Conservation (phyloP, 148 eudicot genomes). For the Camellia japonica region DNA sequence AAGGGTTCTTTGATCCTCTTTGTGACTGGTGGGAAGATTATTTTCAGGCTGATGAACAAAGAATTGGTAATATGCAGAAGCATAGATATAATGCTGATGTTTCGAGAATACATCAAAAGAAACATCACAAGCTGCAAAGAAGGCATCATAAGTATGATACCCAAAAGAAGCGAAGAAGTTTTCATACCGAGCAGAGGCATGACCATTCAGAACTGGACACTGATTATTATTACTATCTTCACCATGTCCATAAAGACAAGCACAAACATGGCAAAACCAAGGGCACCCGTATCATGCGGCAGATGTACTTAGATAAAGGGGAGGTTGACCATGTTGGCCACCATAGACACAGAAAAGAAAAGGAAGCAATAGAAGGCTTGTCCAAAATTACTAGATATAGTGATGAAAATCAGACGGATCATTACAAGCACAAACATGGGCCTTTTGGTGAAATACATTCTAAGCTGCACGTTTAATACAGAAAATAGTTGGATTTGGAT, state of each 20-base stretch:
- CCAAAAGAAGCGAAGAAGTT: constrained; percentile 36
- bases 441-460: constrained; percentile 11
- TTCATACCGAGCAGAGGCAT: constrained; percentile 36
- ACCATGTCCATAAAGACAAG: constrained; percentile 70
- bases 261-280: constrained; percentile 55
- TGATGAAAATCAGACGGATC: constrained; percentile 25
- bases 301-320: constrained; percentile 28
- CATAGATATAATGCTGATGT: constrained; percentile 28
- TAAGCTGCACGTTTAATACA: constrained; percentile 19
- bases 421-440: constrained; percentile 24
- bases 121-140: constrained; percentile 35
- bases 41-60: constrained; percentile 36
- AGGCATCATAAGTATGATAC: constrained; percentile 34
- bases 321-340: constrained; percentile 33
- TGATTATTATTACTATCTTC: constrained; percentile 53
- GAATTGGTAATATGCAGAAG: constrained; percentile 17
- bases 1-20: constrained; percentile 91
- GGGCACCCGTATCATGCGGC: constrained; percentile 24
- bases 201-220: constrained; percentile 30
- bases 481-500: constrained; percentile 9
- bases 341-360: constrained; percentile 41
- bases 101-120: constrained; percentile 27
- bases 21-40: constrained; percentile 95
- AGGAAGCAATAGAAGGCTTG: constrained; percentile 24
- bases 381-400: constrained; percentile 21